Evolutionary conservation across 2,329 filamentous ascomycete genomes (phyloP), one percentile per base, ranked within the genome.

Genomic region (Trichophyton verrucosum): DNA sequence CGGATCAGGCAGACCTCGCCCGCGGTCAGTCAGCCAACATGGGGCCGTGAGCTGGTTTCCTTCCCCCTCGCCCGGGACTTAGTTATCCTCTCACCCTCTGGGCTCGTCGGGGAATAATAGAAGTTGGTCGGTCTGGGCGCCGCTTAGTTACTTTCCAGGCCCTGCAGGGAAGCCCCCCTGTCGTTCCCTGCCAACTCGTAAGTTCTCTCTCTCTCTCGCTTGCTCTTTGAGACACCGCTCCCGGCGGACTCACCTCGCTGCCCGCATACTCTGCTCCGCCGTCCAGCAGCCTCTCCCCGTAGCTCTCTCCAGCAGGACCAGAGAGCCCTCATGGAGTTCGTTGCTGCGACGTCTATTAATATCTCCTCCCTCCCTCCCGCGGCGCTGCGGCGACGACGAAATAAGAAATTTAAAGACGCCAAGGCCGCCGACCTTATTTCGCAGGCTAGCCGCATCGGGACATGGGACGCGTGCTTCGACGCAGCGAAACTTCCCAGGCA

Each of bases 341-440:
- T 33, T 33, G 30, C 11, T 38, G 11, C 11, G 33, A 3, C 46
- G 17, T 20, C 46, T 51, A 51, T 24, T 51, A 51, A 27, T 9
- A 51, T 22, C 17, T 24, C 5, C 11, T 6, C 3, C 44, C 44
- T 6, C 20, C 46, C 40, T 20, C 20, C 20, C 20, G 20, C 20
- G 40, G 15, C 33, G 9, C 11, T 38, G 33, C 33, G 33, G 9
- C 33, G 33, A 38, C 33, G 7, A 38, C 33, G 22, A 47, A 55
- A 55, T 55, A 55, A 55, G 27, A 36, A 55, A 33, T 55, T 36
- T 55, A 55, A 55, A 38, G 13, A 55, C 33, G 51, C 51, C 51
- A 55, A 55, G 51, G 51, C 51, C 51, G 51, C 51, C 51, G 51
- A 55, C 51, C 51, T 55, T 55, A 55, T 33, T 44, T 55, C 15